phyloP scores from a whole-genome alignment of 2,329 filamentous ascomycete genomes.

The Annulohypoxylon truncatum region DNA sequence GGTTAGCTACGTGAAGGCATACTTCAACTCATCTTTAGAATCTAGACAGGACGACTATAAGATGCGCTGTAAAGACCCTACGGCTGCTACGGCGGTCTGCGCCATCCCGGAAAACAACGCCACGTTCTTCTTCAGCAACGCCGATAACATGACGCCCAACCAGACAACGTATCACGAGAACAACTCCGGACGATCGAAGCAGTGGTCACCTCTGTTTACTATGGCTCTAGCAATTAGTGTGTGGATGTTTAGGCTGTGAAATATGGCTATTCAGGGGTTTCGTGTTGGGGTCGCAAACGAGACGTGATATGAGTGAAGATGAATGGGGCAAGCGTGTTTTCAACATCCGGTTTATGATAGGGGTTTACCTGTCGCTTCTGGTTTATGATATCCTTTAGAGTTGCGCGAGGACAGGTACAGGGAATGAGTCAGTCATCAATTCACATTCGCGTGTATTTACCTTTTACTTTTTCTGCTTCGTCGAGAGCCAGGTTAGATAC shows the following conservation, averaged over 20 bases:
- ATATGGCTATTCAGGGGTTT: background rate
- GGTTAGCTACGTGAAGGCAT: constrained; percentile 78
- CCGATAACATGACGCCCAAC: constrained; percentile 60
- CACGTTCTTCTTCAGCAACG: constrained; percentile 62
- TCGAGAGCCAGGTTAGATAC: background rate
- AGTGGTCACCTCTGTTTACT: constrained; percentile 16
- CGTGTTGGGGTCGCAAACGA: background rate
- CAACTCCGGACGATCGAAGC: background rate
- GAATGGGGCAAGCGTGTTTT: constrained; percentile 1
- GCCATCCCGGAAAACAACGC: constrained; percentile 60
- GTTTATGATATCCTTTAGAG: constrained; percentile 13
- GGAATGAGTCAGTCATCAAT: background rate
- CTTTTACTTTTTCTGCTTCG: constrained; percentile 5
- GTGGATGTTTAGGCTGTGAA: constrained; percentile 29
- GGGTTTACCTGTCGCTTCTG: constrained; percentile 12
- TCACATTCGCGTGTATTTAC: constrained; percentile 8
- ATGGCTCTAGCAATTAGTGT: constrained; percentile 18
- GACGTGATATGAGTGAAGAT: constrained; percentile 7
- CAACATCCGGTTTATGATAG: constrained; percentile 11
- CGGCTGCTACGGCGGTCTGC: constrained; percentile 57
- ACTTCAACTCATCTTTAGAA: constrained; percentile 76
- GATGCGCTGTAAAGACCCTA: constrained; percentile 56
- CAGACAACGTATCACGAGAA: constrained; percentile 56
- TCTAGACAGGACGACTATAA: constrained; percentile 54
- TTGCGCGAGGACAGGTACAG: background rate